These are phyloP conservation scores for Pseudoturritis turrita DNA, from an alignment of 345 rosid species.

Conservation along the genomic window DNA sequence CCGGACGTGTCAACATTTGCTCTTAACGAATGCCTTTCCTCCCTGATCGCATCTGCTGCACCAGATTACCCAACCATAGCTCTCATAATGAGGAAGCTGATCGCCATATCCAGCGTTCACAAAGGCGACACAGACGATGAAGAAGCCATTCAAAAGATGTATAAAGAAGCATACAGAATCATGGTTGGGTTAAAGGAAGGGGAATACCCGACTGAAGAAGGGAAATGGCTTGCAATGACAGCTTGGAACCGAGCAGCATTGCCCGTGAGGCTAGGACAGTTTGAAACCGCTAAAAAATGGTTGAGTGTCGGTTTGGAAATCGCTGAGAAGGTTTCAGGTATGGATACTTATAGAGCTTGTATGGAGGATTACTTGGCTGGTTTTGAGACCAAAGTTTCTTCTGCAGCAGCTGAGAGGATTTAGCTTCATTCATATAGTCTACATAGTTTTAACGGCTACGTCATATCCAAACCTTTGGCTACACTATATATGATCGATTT, in stretches of 20 bases:
- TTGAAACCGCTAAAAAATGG: slow-evolving; percentile 74
- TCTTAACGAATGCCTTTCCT: slow-evolving; percentile 64
- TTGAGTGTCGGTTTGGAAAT: slow-evolving; percentile 64
- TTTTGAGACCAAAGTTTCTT: slow-evolving; percentile 42
- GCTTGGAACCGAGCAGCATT: slow-evolving; percentile 92
- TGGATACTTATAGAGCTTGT: slow-evolving; percentile 73
- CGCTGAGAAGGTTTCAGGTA: slow-evolving; percentile 59
- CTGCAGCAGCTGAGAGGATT: neutral
- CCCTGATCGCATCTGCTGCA: slow-evolving; percentile 56
- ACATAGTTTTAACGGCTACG: neutral
- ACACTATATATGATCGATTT: neutral
- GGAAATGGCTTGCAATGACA: slow-evolving; percentile 93
- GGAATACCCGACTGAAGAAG: slow-evolving; percentile 83
- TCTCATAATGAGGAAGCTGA: slow-evolving; percentile 59
- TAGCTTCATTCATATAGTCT: neutral
- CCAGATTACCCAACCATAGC: slow-evolving; percentile 69
- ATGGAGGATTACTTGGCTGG: slow-evolving; percentile 71
- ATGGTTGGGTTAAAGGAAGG: slow-evolving; percentile 89
- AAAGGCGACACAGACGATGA: slow-evolving; percentile 70
- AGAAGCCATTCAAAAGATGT: slow-evolving; percentile 52
- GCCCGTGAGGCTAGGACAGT: slow-evolving; percentile 62
- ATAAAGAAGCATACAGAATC: slow-evolving; percentile 79
- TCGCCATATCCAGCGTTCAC: slow-evolving; percentile 57
- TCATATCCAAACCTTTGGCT: neutral
- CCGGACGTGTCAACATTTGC: slow-evolving; percentile 71